Evolutionary conservation across 139 green algal genomes (phyloP).

Genomic region (Picochlorum sp.): DNA sequence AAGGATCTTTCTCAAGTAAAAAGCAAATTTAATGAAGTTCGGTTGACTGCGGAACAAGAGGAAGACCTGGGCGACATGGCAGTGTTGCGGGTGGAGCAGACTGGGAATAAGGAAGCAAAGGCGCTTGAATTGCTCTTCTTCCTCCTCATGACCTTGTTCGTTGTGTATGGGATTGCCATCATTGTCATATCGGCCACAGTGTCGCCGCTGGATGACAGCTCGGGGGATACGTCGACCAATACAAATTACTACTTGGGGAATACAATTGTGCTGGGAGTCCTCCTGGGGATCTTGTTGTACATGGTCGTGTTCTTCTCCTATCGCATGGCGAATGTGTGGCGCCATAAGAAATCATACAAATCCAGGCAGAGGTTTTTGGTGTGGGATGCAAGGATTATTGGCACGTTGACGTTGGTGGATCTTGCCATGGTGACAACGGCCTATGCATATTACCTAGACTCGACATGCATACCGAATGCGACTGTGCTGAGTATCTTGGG

Average conservation of each 20-base stretch:
- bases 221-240: too few relatives aligned
- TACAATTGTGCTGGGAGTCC: too few relatives aligned
- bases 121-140: not conserved
- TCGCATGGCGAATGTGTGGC: too few relatives aligned
- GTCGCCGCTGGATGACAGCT: not conserved
- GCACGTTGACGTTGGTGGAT: too few relatives aligned
- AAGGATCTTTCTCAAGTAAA: not conserved
- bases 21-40: not conserved
- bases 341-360: too few relatives aligned
- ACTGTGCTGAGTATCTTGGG: not conserved
- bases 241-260: too few relatives aligned
- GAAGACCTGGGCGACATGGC: not conserved
- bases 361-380: too few relatives aligned
- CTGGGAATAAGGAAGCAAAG: constrained; percentile 1
- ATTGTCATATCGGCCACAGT: not conserved
- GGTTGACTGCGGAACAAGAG: not conserved
- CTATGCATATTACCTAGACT: too few relatives aligned
- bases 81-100: not conserved
- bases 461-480: not conserved
- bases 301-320: too few relatives aligned
- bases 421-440: too few relatives aligned
- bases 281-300: too few relatives aligned
- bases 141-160: not conserved
- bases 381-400: too few relatives aligned
- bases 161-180: not conserved